Evolutionary conservation across 2,329 filamentous ascomycete species (phyloP).

Genomic region (Pseudogymnoascus sp.): DNA sequence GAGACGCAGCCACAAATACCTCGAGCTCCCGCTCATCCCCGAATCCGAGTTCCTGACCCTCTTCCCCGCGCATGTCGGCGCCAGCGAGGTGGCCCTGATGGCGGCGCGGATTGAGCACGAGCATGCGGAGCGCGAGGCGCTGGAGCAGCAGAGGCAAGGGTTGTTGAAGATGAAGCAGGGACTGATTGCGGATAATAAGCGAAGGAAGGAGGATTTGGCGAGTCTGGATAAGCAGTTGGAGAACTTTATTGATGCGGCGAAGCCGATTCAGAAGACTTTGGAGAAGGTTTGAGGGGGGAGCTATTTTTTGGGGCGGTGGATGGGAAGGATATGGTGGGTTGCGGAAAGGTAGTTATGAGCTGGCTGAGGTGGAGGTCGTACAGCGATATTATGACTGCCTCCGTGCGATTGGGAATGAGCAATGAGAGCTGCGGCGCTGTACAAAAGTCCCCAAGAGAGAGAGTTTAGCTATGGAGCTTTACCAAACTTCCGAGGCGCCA

Average conservation of each 20-base stretch:
- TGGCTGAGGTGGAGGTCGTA: not conserved
- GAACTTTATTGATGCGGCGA: slow-evolving; percentile 85
- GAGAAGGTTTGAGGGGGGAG: slow-evolving; percentile 51
- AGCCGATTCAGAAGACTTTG: slow-evolving; percentile 79
- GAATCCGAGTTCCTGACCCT: slow-evolving; percentile 70
- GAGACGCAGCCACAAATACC: slow-evolving; percentile 67
- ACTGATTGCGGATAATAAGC: slow-evolving; percentile 72
- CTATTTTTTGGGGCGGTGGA: not conserved
- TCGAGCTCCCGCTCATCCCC: slow-evolving; percentile 75
- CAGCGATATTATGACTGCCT: not conserved
- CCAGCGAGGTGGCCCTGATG: slow-evolving; percentile 75
- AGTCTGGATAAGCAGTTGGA: slow-evolving; percentile 88
- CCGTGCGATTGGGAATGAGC: not conserved
- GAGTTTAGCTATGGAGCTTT: no score
- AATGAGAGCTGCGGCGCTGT: not conserved
- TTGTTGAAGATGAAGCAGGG: slow-evolving; percentile 65
- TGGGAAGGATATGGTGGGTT: not conserved
- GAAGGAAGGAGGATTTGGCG: slow-evolving; percentile 84
- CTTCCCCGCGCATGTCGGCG: slow-evolving; percentile 65
- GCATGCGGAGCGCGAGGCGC: slow-evolving; percentile 68
- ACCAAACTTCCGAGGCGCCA: not conserved
- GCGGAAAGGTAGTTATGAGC: not conserved
- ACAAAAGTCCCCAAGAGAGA: not conserved
- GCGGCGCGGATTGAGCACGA: slow-evolving; percentile 88
- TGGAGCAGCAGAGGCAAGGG: slow-evolving; percentile 78